Evolutionary conservation across 2,329 filamentous ascomycete genomes (phyloP).

Genomic region (Nothophoma quercina): DNA sequence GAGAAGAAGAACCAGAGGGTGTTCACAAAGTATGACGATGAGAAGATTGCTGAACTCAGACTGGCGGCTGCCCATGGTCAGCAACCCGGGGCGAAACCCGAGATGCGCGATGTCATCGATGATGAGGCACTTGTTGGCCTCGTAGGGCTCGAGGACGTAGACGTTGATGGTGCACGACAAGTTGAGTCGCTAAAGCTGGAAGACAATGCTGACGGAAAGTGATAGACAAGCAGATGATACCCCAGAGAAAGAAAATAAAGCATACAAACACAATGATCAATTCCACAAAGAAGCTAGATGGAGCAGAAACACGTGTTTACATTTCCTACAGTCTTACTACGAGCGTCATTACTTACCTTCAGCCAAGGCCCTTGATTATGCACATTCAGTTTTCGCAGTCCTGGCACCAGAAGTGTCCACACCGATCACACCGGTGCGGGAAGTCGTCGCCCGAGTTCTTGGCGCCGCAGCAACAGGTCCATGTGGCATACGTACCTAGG

Average conservation of each 20-base stretch:
- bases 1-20: slow-evolving; percentile 45
- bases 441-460: not conserved
- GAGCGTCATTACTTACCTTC: too few relatives aligned
- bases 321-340: not conserved
- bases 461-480: not conserved
- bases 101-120: slow-evolving; percentile 40
- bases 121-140: slow-evolving; percentile 44
- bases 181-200: slow-evolving; percentile 32
- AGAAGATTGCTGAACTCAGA: slow-evolving; percentile 34
- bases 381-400: not conserved
- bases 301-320: not conserved
- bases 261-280: not conserved
- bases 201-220: slow-evolving; percentile 20
- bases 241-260: not conserved
- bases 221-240: not conserved
- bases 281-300: too few relatives aligned
- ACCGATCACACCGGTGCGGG: not conserved
- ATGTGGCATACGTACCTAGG: not conserved
- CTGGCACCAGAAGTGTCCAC: slow-evolving; percentile 1
- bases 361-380: too few relatives aligned
- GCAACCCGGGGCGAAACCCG: slow-evolving; percentile 36
- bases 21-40: slow-evolving; percentile 38
- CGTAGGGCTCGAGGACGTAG: slow-evolving; percentile 29
- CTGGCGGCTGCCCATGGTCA: slow-evolving; percentile 34
- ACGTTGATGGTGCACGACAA: slow-evolving; percentile 20